Evolutionary conservation across 768 basidiomycete species (phyloP).

Genomic region (Termitomyces sp.): DNA sequence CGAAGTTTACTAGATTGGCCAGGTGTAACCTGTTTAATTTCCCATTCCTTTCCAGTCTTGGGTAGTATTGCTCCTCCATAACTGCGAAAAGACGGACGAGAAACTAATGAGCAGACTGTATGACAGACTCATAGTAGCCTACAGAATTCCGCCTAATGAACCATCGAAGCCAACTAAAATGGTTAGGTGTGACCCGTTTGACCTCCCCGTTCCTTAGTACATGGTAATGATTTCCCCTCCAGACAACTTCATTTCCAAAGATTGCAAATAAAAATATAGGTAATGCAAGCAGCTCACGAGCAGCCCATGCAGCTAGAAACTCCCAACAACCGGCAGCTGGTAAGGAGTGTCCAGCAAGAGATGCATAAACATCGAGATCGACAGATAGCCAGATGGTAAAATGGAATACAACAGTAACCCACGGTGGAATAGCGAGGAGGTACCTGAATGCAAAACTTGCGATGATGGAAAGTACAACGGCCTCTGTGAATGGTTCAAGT

Average conservation of each 20-base stretch:
- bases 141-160: slow-evolving; percentile 15
- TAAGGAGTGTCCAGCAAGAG: slow-evolving; percentile 65
- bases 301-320: slow-evolving; percentile 76
- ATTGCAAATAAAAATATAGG: slow-evolving; percentile 88
- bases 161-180: slow-evolving; percentile 21
- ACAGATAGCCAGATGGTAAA: slow-evolving; percentile 67
- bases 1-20: no score
- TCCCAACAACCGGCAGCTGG: slow-evolving; percentile 39
- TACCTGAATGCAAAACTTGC: slow-evolving; percentile 49
- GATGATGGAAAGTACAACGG: slow-evolving; percentile 63
- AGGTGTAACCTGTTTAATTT: no score
- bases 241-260: slow-evolving; percentile 73
- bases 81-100: background rate
- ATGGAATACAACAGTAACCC: slow-evolving; percentile 55
- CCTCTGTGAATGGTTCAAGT: slow-evolving; percentile 91
- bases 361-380: slow-evolving; percentile 79
- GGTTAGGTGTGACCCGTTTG: slow-evolving; percentile 21
- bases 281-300: slow-evolving; percentile 76
- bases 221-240: slow-evolving; percentile 81
- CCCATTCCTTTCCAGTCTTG: no score
- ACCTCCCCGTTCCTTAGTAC: slow-evolving; percentile 74
- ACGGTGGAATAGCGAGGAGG: slow-evolving; percentile 44
- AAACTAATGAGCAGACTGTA: background rate
- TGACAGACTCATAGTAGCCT: slow-evolving; percentile 27
- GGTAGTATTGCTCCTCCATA: no score